Evolutionary conservation across 2,329 filamentous ascomycete genomes (phyloP).

Genomic region (Epicoccum sorghinum): DNA sequence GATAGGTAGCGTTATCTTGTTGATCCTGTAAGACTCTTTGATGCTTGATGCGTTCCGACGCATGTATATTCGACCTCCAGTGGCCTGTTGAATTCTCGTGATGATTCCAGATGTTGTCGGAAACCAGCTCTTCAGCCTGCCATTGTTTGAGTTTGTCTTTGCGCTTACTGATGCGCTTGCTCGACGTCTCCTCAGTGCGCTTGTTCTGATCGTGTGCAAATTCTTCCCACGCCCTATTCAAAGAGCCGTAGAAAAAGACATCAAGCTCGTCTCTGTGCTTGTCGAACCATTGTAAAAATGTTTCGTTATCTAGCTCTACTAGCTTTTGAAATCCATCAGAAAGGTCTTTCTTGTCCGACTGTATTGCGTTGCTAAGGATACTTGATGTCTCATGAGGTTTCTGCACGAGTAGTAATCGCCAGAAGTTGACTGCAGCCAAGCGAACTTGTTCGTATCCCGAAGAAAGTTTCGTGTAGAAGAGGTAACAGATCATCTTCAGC

Average conservation of each 20-base stretch:
- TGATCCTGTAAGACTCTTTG: slow-evolving; percentile 90
- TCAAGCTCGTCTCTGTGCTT: slow-evolving; percentile 80
- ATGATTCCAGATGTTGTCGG: slow-evolving; percentile 75
- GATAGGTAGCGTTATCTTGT: slow-evolving; percentile 83
- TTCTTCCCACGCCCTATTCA: slow-evolving; percentile 85
- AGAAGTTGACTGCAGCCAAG: slow-evolving; percentile 78
- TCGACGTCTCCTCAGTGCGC: slow-evolving; percentile 76
- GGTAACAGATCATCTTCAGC: slow-evolving; percentile 86
- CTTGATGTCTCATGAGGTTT: slow-evolving; percentile 81
- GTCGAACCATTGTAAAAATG: slow-evolving; percentile 88
- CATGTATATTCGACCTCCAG: slow-evolving; percentile 96
- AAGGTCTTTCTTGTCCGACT: slow-evolving; percentile 72
- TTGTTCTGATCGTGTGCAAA: slow-evolving; percentile 85
- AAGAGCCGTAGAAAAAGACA: slow-evolving; percentile 77
- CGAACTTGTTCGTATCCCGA: slow-evolving; percentile 72
- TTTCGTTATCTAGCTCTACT: slow-evolving; percentile 85
- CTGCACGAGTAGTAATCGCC: slow-evolving; percentile 91
- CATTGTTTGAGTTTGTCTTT: slow-evolving; percentile 83
- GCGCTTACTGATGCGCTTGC: slow-evolving; percentile 72
- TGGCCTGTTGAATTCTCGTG: slow-evolving; percentile 86
- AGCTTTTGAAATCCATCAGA: slow-evolving; percentile 81
- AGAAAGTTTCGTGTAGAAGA: slow-evolving; percentile 87
- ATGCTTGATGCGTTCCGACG: slow-evolving; percentile 88
- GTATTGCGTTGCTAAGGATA: slow-evolving; percentile 74
- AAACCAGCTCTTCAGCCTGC: slow-evolving; percentile 71